Percentiles rank a stretch among this genome's conserved stretches.
phyloP scores from a whole-genome alignment of 345 rosid genomes.

The Rhodomyrtus tomentosa region DNA sequence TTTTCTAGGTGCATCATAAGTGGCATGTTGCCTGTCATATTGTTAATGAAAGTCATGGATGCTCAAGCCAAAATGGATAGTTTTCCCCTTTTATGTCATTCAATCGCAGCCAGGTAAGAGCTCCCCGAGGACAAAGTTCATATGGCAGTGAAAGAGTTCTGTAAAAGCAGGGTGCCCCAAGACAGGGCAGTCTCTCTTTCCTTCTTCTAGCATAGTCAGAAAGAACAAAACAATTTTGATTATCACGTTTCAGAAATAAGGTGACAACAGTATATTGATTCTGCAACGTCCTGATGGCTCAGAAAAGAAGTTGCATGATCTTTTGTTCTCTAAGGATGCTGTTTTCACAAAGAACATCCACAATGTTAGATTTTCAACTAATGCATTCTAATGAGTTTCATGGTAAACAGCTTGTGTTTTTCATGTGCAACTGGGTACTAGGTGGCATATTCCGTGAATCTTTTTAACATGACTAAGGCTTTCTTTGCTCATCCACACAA shows the following conservation, averaged over 20 bases:
- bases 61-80: neutral
- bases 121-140: neutral
- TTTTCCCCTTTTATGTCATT: neutral
- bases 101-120: neutral
- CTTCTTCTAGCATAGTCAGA: neutral
- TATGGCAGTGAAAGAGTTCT: neutral
- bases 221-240: neutral
- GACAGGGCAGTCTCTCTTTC: neutral
- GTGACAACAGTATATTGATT: neutral
- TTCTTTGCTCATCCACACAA: neutral
- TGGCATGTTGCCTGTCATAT: neutral
- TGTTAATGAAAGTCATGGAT: neutral
- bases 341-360: neutral
- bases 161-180: neutral
- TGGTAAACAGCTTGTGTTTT: neutral
- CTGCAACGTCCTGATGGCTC: neutral
- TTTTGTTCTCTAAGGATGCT: neutral
- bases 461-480: neutral
- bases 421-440: neutral
- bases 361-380: neutral
- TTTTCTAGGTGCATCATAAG: neutral
- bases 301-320: neutral
- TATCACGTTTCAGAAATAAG: neutral
- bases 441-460: neutral
- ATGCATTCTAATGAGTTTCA: neutral